phyloP scores from a whole-genome alignment of 768 basidiomycete species.

The Termitomyces sp. region DNA sequence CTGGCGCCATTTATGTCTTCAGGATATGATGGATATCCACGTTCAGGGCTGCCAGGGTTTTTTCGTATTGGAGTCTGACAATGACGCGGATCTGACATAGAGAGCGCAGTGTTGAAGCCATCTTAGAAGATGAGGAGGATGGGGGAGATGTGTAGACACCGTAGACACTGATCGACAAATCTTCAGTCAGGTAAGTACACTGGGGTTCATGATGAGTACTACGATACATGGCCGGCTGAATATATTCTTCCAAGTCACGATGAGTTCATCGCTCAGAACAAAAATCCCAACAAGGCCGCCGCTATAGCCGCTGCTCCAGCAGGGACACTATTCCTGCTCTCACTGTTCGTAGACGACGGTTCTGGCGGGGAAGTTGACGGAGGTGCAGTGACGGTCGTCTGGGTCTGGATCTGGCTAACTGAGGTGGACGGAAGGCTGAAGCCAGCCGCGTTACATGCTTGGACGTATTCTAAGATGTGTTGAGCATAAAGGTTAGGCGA shows the following conservation, averaged over 20 bases:
- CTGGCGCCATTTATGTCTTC: constrained; percentile 78
- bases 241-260: neutral
- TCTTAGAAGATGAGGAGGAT: constrained; percentile 76
- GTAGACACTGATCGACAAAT: neutral
- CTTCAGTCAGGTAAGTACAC: neutral
- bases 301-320: constrained; percentile 2
- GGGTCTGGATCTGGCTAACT: too few relatives aligned
- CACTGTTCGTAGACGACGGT: neutral
- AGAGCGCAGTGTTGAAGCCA: constrained; percentile 67
- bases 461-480: constrained; percentile 3
- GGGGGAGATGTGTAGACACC: too few relatives aligned
- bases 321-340: neutral
- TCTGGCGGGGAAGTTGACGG: neutral
- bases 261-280: neutral
- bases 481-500: neutral
- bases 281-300: neutral
- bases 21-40: constrained; percentile 48
- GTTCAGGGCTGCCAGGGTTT: constrained; percentile 48
- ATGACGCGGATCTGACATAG: constrained; percentile 27
- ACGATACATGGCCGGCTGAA: neutral
- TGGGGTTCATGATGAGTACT: neutral
- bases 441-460: constrained; percentile 2
- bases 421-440: neutral
- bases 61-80: constrained; percentile 11
- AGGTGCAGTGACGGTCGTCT: too few relatives aligned